A percentile compares a stretch with the other conserved stretches of the same genome.
Evolutionary conservation across 2,329 filamentous ascomycete species (phyloP).

Genomic region (Zymoseptoria crescenta): DNA sequence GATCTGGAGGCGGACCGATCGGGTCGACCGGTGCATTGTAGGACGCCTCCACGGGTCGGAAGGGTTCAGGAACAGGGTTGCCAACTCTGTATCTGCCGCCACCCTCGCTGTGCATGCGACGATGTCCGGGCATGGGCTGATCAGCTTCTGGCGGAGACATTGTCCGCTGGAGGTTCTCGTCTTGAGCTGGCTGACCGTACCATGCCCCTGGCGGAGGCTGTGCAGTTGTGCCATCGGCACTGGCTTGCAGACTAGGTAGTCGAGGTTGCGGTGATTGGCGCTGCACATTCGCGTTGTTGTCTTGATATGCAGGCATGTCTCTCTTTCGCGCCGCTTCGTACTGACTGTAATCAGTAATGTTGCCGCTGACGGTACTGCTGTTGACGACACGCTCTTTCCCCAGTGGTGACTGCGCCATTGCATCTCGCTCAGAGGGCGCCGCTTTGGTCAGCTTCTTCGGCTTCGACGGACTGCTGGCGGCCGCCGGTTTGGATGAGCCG

Average conservation of each 20-base stretch:
- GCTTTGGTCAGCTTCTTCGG: slow-evolving; percentile 30
- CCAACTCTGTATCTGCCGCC: slow-evolving; percentile 4
- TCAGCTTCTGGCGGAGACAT: not conserved
- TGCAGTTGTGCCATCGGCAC: not conserved
- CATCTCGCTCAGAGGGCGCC: slow-evolving; percentile 7
- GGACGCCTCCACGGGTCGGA: slow-evolving; percentile 16
- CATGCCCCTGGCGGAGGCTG: slow-evolving; percentile 17
- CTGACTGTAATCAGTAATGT: slow-evolving; percentile 11
- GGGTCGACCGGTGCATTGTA: slow-evolving; percentile 14
- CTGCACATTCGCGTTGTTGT: not conserved
- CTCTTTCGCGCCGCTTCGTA: slow-evolving; percentile 17
- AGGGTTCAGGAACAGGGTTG: slow-evolving; percentile 19
- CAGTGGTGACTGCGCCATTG: not conserved
- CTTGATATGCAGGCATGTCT: slow-evolving; percentile 11
- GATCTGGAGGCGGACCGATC: slow-evolving; percentile 15
- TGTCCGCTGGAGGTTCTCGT: not conserved
- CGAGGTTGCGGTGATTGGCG: not conserved
- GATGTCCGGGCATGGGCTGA: slow-evolving; percentile 6
- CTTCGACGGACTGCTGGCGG: slow-evolving; percentile 24
- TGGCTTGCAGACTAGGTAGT: not conserved
- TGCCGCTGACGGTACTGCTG: slow-evolving; percentile 5
- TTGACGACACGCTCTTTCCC: not conserved
- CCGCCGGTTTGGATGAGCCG: slow-evolving; percentile 1
- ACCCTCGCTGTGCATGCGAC: slow-evolving; percentile 18
- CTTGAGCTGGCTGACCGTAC: slow-evolving; percentile 13